These are phyloP conservation scores for Tieghemostelium lacteum DNA, from an alignment of 78 protist genomes.

Conservation along the genomic window DNA sequence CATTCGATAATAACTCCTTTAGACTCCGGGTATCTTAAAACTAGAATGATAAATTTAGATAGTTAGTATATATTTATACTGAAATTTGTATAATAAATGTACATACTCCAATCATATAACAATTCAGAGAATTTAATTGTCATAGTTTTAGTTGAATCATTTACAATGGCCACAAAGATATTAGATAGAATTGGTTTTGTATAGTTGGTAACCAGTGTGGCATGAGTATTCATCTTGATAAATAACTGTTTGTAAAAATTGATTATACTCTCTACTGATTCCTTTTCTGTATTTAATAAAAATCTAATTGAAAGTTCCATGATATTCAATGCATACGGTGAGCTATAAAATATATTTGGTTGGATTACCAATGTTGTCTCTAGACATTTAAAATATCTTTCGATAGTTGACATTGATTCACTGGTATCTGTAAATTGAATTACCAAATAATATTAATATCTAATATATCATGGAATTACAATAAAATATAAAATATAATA, in stretches of 20 bases:
- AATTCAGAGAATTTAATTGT: slow-evolving; percentile 17
- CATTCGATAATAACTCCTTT: slow-evolving; percentile 4
- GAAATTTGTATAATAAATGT: too few species aligned
- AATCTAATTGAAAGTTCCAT: slow-evolving; percentile 30
- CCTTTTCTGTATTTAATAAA: slow-evolving; percentile 33
- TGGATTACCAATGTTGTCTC: background rate
- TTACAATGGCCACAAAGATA: slow-evolving; percentile 31
- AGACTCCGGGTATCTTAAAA: slow-evolving; percentile 13
- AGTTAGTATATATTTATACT: too few species aligned
- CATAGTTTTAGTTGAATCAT: slow-evolving; percentile 21
- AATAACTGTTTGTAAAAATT: slow-evolving; percentile 36
- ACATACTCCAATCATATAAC: slow-evolving; percentile 43
- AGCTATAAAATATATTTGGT: slow-evolving; percentile 28
- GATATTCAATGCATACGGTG: slow-evolving; percentile 8
- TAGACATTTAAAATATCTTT: slow-evolving; percentile 28
- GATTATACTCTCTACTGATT: slow-evolving; percentile 27
- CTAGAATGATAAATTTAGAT: too few species aligned
- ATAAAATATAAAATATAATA: background rate
- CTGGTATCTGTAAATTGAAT: slow-evolving; percentile 15
- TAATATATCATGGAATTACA: background rate
- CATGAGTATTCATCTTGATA: slow-evolving; percentile 36
- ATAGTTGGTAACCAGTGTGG: slow-evolving; percentile 8
- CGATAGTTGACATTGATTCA: slow-evolving; percentile 33
- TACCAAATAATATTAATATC: background rate
- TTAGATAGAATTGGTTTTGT: slow-evolving; percentile 21